Evolutionary conservation across 2,329 filamentous ascomycete species (phyloP).

Genomic region (Hypoxylon rubiginosum): DNA sequence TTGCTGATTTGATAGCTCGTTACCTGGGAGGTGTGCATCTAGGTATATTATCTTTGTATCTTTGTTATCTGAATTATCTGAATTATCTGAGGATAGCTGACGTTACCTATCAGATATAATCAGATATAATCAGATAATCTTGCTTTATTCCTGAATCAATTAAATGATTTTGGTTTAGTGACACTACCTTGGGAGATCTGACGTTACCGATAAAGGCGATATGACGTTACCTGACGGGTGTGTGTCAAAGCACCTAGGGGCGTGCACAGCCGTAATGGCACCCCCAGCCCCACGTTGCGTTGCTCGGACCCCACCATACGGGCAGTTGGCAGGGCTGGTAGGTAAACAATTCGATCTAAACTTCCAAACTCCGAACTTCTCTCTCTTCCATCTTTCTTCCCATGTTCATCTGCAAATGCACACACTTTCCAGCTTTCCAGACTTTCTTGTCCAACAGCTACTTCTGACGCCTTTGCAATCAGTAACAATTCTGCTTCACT

Average conservation of each 20-base stretch:
- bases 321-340: not conserved
- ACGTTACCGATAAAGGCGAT: too few relatives aligned
- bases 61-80: too few relatives aligned
- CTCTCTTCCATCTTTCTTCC: constrained; percentile 9
- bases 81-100: too few relatives aligned
- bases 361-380: not conserved
- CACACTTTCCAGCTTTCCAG: constrained; percentile 15
- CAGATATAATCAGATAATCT: too few relatives aligned
- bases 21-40: too few relatives aligned
- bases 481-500: constrained; percentile 30
- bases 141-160: too few relatives aligned
- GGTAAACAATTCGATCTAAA: constrained; percentile 8
- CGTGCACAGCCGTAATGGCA: not conserved
- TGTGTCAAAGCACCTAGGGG: constrained; percentile 4
- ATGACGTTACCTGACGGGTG: too few relatives aligned
- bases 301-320: constrained; percentile 8
- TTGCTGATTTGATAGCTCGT: too few relatives aligned
- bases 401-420: constrained; percentile 21
- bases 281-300: not conserved
- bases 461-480: constrained; percentile 30
- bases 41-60: too few relatives aligned
- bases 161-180: too few relatives aligned
- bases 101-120: too few relatives aligned
- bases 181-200: too few relatives aligned
- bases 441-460: constrained; percentile 25